phyloP scores from a whole-genome alignment of 768 basidiomycete genomes.

The Amanita molliuscula region DNA sequence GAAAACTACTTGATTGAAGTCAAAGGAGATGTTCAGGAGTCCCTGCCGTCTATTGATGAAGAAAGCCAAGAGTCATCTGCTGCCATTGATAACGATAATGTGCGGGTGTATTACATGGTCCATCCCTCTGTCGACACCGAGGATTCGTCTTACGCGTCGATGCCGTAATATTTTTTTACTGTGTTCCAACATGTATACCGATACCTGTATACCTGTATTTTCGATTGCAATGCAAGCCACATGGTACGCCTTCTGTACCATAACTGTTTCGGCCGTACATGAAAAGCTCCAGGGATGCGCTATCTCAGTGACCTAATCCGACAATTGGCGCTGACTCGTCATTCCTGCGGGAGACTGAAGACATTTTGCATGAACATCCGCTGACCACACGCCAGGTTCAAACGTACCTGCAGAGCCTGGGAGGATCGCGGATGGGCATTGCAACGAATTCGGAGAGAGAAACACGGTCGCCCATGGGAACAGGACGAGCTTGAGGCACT shows the following conservation, averaged over 20 bases:
- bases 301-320: background rate
- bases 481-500: slow-evolving; percentile 58
- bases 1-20: slow-evolving; percentile 82
- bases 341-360: background rate
- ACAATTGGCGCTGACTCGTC: background rate
- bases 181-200: background rate
- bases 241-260: background rate
- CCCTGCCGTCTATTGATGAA: slow-evolving; percentile 56
- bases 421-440: slow-evolving; percentile 58
- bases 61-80: slow-evolving; percentile 42
- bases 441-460: slow-evolving; percentile 51
- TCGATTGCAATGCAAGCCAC: background rate
- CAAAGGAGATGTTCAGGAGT: slow-evolving; percentile 75
- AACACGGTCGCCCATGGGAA: slow-evolving; percentile 55
- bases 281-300: slow-evolving; percentile 4
- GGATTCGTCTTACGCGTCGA: slow-evolving; percentile 32
- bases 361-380: background rate
- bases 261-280: background rate
- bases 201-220: background rate
- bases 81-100: slow-evolving; percentile 41
- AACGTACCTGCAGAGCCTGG: slow-evolving; percentile 29
- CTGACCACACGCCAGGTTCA: background rate
- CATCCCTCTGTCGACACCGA: slow-evolving; percentile 83
- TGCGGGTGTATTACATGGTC: slow-evolving; percentile 80
- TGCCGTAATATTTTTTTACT: slow-evolving; percentile 10